phyloP scores from a whole-genome alignment of 305 asterid species.

The Fraxinus floribunda region DNA sequence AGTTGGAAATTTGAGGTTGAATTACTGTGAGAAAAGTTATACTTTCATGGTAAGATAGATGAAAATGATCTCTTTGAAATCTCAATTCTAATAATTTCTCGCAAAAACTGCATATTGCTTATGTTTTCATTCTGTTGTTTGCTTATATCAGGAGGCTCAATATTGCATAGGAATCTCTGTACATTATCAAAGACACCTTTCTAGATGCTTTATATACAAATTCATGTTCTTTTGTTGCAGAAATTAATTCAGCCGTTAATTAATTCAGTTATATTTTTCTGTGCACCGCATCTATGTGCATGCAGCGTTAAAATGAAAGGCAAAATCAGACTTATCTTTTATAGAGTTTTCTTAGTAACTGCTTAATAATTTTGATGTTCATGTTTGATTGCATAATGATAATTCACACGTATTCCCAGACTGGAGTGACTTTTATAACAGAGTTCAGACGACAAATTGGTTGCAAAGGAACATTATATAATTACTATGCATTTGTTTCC shows the following conservation, averaged over 20 bases:
- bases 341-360: background rate
- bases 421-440: conserved; percentile 1
- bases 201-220: background rate
- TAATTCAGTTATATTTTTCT: background rate
- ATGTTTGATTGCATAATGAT: background rate
- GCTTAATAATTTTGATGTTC: background rate
- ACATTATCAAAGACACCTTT: background rate
- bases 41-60: background rate
- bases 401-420: background rate
- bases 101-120: background rate
- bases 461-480: background rate
- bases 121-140: background rate
- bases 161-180: background rate
- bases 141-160: background rate
- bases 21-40: background rate
- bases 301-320: background rate
- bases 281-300: background rate
- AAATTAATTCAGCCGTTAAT: too few relatives aligned
- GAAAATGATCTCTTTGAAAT: background rate
- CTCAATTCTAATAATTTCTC: background rate
- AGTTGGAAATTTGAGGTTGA: background rate
- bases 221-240: background rate
- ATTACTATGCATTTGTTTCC: background rate
- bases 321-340: background rate
- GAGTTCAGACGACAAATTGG: background rate